Conservation (phyloP, 1,284 basidiomycete genomes). For the Termitomyces sp. region DNA sequence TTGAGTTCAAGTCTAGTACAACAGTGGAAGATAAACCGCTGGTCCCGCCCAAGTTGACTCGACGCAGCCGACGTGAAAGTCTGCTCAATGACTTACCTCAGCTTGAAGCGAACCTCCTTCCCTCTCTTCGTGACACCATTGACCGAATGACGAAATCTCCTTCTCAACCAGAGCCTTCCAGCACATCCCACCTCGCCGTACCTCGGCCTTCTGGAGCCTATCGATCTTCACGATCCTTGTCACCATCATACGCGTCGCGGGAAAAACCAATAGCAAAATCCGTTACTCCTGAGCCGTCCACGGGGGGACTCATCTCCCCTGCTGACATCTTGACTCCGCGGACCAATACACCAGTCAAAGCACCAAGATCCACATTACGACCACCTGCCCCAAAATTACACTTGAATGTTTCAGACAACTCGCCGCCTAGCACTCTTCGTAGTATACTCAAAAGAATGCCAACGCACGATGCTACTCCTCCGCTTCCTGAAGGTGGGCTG, state of each 20-base stretch:
- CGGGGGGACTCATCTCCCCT: conserved; percentile 3
- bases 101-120: conserved; percentile 58
- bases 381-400: conserved; percentile 28
- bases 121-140: conserved; percentile 64
- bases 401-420: conserved; percentile 14
- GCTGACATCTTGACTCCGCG: conserved; percentile 17
- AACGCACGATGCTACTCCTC: conserved; percentile 7
- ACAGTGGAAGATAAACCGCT: conserved; percentile 13
- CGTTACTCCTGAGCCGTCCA: conserved; percentile 1
- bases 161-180: conserved; percentile 21
- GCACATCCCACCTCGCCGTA: conserved; percentile 13
- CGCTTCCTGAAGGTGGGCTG: conserved; percentile 3
- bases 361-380: conserved; percentile 38
- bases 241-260: conserved; percentile 12
- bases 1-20: conserved; percentile 21
- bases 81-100: conserved; percentile 47
- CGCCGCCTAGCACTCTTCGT: conserved; percentile 27
- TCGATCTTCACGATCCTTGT: conserved; percentile 13
- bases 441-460: conserved; percentile 29
- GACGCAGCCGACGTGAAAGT: conserved; percentile 34
- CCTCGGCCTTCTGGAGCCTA: conserved; percentile 3
- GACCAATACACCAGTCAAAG: conserved; percentile 27
- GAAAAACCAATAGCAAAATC: conserved; percentile 1
- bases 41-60: conserved; percentile 14
- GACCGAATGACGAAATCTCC: conserved; percentile 61